phyloP scores from a whole-genome alignment of 2,329 filamentous ascomycete genomes.

The Xylaria sp. region DNA sequence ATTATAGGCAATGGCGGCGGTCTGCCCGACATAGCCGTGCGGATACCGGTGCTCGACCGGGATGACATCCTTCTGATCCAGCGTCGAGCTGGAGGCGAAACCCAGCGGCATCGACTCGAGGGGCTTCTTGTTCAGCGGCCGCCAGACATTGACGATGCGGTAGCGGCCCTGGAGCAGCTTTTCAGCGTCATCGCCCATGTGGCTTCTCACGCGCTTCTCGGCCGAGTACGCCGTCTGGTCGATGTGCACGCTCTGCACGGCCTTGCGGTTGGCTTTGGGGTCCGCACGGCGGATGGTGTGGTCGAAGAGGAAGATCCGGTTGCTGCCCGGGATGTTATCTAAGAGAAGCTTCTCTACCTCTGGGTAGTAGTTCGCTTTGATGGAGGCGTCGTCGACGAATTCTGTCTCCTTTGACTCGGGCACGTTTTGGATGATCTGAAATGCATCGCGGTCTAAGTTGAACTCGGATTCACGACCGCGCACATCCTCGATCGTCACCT shows the following conservation, averaged over 20 bases:
- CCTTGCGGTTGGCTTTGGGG: conserved; percentile 69
- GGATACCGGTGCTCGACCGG: conserved; percentile 80
- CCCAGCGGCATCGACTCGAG: conserved; percentile 75
- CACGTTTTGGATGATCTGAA: conserved; percentile 71
- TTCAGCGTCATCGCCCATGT: conserved; percentile 65
- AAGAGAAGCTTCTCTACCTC: conserved; percentile 81
- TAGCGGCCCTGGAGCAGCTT: conserved; percentile 78
- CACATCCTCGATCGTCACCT: conserved; percentile 75
- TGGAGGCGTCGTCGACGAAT: conserved; percentile 76
- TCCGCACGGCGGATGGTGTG: conserved; percentile 82
- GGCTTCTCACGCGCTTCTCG: conserved; percentile 72
- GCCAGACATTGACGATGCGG: conserved; percentile 90
- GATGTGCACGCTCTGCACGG: conserved; percentile 81
- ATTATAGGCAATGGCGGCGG: conserved; percentile 73
- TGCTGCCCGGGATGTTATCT: conserved; percentile 71
- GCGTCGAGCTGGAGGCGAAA: conserved; percentile 72
- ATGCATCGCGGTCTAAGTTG: conserved; percentile 78
- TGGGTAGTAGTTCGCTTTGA: conserved; percentile 81
- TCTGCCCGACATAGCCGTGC: conserved; percentile 75
- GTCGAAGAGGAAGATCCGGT: conserved; percentile 81
- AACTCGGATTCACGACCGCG: conserved; percentile 76
- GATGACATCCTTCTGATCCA: conserved; percentile 73
- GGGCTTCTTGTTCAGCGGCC: conserved; percentile 68
- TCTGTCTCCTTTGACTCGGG: conserved; percentile 66
- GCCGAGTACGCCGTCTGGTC: conserved; percentile 81